A percentile compares a stretch with the other conserved stretches of the same genome.
phyloP scores from a whole-genome alignment of 2,329 filamentous ascomycete genomes.

The Aspergillus costaricaensis region DNA sequence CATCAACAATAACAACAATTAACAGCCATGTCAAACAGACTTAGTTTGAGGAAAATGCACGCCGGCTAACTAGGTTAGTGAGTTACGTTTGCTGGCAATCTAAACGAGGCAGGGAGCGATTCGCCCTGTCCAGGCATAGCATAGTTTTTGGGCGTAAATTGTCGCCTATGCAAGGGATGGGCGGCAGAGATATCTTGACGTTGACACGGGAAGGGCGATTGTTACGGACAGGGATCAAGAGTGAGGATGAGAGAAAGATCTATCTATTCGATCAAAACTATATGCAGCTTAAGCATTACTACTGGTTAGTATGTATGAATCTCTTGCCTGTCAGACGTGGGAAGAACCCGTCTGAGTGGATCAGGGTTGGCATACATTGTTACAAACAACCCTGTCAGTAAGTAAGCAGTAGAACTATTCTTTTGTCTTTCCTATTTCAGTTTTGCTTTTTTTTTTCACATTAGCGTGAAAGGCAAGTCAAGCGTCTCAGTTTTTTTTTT shows the following conservation, averaged over 20 bases:
- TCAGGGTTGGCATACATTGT: background rate
- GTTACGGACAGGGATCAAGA: background rate
- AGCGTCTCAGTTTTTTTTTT: background rate
- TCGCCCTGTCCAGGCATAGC: background rate
- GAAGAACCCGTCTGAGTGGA: background rate
- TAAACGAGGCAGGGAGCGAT: background rate
- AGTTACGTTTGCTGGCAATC: background rate
- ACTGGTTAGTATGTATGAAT: background rate
- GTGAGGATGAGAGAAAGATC: too few relatives aligned
- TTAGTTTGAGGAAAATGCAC: too few relatives aligned
- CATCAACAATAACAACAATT: background rate
- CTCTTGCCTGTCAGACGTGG: slow-evolving; percentile 3
- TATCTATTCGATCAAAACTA: background rate
- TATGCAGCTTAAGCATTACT: background rate
- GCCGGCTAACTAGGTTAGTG: too few relatives aligned
- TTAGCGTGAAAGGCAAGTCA: background rate
- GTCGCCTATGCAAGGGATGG: background rate
- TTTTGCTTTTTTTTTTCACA: too few relatives aligned
- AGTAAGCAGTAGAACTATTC: background rate
- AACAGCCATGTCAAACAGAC: too few relatives aligned
- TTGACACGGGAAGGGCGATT: background rate
- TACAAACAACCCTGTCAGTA: background rate
- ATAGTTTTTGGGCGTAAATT: background rate
- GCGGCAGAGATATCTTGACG: background rate
- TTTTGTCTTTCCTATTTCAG: too few relatives aligned